Base-by-base conservation (phyloP, 148 eudicot species). In the Persicaria tinctoria region DNA sequence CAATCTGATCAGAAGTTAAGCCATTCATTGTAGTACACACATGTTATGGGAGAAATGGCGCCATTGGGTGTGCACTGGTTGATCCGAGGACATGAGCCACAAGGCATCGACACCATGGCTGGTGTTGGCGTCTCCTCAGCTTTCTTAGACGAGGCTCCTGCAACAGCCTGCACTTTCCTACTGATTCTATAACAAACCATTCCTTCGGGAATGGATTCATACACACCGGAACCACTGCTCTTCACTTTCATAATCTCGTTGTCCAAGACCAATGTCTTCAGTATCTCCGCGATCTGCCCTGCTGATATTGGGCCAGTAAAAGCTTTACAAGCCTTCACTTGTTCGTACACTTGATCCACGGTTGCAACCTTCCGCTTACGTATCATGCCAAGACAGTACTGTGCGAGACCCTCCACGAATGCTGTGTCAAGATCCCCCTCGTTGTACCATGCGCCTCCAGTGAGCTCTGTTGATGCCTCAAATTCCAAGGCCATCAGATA, bases 371-470 rank as follows among this genome's bases (percentile, higher is more conserved):
- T 89, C 4, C 56, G 68, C 53, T 46, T 62, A 0, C 49, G 13
- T 18, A 90, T 76, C 16, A 70, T 45, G 54, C 38, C 53, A 2
- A 23, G 50, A 80, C 88, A 84, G 0, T 54, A 2, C 3, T 46
- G 14, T 74, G 66, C 86, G 6, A 92, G 82, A 5, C 1, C 11
- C 0, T n/a, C 72, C 9, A 92, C 85, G 76, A 81, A 77, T 0
- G 73, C 83, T 6, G 1, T 62, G 76, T 95, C 91, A 16, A 95
- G 87, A 1, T 76, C 51, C 50, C 97, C 97, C 5, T 84, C 86
- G 0, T 68, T 78, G 78, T 92, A 95, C 93, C 94, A 95, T n/a
- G 76, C 83, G 45, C 94, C 97, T 12, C 99, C 97, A 4, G 89
- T 87, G 10, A 92, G 47, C 54, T 86, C 92, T 48, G 70, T 79